Evolutionary conservation across 2,329 filamentous ascomycete genomes (phyloP), one percentile per base, ranked within the genome.

Genomic region (Colletotrichum zoysiae): DNA sequence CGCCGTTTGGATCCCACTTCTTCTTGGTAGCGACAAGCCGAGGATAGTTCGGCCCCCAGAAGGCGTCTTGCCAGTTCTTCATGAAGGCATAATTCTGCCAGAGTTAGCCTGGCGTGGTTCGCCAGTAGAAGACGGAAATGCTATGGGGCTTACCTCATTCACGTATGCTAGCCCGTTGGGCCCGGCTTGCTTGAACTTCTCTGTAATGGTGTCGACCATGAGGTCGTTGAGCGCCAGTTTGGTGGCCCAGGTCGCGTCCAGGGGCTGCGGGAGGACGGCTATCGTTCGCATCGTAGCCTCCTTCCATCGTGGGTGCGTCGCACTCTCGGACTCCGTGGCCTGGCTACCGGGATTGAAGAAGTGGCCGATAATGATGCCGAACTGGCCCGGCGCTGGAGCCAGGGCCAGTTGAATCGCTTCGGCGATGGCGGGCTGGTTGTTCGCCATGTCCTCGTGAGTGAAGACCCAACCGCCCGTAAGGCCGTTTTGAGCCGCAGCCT

Each of bases 21-120:
- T 79, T 76, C 82, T 90, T 90, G 30, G 89, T 79, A 0, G 50
- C 48, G n/a, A 81, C 69, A 14, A 88, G 76, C 14, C 71, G 75
- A 1, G 71, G 65, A 42, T 73, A 74, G 18, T 73, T 12, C 1
- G 64, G 57, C 8, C 71, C 73, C 71, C 71, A 74, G 38, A 74
- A 73, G 5, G 71, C 64, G 18, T 74, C 71, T 11, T 74, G 71
- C 71, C 71, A 73, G 26, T 74, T 64, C 30, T 71, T 67, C 67
- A 71, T 73, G 46, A 74, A 71, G 7, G 63, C 71, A 16, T 74
- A 74, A 26, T 74, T 74, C 73, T 74, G 23, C 35, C 1, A n/a
- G 1, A 8, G 33, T 70, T n/a, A 71, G 63, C n/a, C n/a, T 5
- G 1, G 14, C 33, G 57, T 6, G 16, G 16, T 23, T 8, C 6